Percentiles rank a stretch among this genome's conserved stretches.
Conservation (phyloP, 1,284 basidiomycete species). For the Tilletiaria anomala region DNA sequence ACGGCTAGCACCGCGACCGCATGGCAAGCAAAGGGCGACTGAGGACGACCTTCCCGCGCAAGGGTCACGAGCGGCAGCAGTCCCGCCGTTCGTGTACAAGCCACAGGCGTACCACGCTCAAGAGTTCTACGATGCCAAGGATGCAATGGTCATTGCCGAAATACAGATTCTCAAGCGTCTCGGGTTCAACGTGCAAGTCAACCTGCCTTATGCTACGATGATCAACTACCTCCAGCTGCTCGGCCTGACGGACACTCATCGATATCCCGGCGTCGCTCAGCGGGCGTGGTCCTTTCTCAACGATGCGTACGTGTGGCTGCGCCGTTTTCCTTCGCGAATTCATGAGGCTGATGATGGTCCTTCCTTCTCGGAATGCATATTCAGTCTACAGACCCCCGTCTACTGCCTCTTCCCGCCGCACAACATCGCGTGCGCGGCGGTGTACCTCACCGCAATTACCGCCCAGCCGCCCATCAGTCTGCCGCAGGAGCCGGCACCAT, state of each 20-base stretch:
- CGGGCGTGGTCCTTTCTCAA: constrained; percentile 40
- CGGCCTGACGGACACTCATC: constrained; percentile 46
- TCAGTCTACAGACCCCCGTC: constrained; percentile 77
- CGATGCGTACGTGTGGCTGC: constrained; percentile 35
- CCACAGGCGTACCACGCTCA: constrained; percentile 73
- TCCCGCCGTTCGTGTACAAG: constrained; percentile 45
- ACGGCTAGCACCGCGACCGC: not conserved
- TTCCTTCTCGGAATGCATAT: no score
- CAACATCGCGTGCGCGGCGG: constrained; percentile 61
- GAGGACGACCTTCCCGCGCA: not conserved
- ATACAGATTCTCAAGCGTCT: constrained; percentile 85
- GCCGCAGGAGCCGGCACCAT: constrained; percentile 36
- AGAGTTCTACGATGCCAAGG: constrained; percentile 72
- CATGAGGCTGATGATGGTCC: constrained; percentile 43
- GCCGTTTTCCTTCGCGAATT: not conserved
- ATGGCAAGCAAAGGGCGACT: not conserved
- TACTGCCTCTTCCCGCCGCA: constrained; percentile 76
- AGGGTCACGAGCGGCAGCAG: not conserved
- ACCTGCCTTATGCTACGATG: constrained; percentile 80
- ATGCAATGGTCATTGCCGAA: constrained; percentile 78
- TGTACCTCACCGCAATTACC: constrained; percentile 21
- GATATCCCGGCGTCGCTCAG: constrained; percentile 19
- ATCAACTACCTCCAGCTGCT: constrained; percentile 89
- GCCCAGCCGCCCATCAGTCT: constrained; percentile 18
- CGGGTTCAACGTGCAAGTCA: constrained; percentile 47